phyloP scores from a whole-genome alignment of 345 rosid species.

The Geranium rotundifolium region DNA sequence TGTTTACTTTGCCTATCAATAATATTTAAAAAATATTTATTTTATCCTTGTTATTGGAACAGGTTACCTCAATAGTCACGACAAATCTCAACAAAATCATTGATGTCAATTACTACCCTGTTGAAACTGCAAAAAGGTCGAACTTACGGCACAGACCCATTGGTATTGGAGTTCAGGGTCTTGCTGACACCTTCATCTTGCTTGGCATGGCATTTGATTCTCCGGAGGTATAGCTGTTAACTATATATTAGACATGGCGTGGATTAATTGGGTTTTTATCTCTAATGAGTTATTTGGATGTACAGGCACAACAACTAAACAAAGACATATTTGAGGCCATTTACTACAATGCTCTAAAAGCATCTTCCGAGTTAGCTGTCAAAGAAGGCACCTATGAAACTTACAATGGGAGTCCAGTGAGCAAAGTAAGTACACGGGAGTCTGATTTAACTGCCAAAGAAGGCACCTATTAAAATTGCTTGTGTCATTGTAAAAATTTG shows the following conservation, averaged over 20 bases:
- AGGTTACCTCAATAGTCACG: constrained; percentile 63
- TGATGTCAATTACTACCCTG: constrained; percentile 84
- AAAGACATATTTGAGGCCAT: constrained; percentile 90
- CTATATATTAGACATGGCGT: not conserved
- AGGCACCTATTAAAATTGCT: too few relatives aligned
- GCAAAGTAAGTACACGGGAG: constrained; percentile 49
- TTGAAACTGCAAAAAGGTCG: constrained; percentile 77
- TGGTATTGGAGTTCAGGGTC: constrained; percentile 95
- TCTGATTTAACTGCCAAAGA: too few relatives aligned
- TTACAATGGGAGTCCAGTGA: constrained; percentile 74
- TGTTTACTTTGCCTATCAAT: not conserved
- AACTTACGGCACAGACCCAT: constrained; percentile 79
- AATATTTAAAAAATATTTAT: not conserved
- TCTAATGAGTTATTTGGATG: constrained; percentile 11
- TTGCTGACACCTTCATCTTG: constrained; percentile 81
- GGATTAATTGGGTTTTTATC: not conserved
- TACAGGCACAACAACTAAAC: constrained; percentile 77
- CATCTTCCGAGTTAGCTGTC: constrained; percentile 61
- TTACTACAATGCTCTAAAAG: constrained; percentile 68
- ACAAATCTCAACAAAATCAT: constrained; percentile 72
- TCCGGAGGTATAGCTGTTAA: constrained; percentile 40
- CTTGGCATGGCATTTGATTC: constrained; percentile 94
- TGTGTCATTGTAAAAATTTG: too few relatives aligned
- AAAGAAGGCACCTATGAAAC: constrained; percentile 74
- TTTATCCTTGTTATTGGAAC: constrained; percentile 3